A percentile compares a stretch with the other conserved stretches of the same genome.
These are phyloP conservation scores for Diplosphaera chodatii DNA, from an alignment of 139 green algal genomes.

Conservation along the genomic window DNA sequence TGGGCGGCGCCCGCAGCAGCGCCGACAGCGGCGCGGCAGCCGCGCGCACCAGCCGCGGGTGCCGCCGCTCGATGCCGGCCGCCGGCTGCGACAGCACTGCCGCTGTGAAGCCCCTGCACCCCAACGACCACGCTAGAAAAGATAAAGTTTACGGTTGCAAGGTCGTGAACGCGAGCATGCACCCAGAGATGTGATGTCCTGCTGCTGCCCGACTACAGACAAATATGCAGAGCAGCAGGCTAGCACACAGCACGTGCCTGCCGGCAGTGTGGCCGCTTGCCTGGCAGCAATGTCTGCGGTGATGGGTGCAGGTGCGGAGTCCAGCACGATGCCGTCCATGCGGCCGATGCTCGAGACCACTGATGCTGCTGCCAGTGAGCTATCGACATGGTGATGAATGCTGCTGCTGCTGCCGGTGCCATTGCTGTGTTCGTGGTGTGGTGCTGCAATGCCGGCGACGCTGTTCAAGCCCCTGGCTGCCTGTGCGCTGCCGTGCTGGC, in stretches of 20 bases:
- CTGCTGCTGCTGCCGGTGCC: neutral
- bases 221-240: neutral
- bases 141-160: neutral
- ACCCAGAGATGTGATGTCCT: neutral
- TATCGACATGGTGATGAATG: neutral
- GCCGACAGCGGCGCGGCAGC: neutral
- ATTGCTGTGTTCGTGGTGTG: neutral
- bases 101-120: slow-evolving; percentile 15
- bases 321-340: slow-evolving; percentile 31
- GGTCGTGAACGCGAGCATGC: neutral
- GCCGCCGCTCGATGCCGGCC: slow-evolving; percentile 6
- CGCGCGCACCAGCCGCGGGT: slow-evolving; percentile 12
- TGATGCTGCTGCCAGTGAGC: neutral
- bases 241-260: neutral
- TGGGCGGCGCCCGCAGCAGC: slow-evolving; percentile 9
- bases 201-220: neutral
- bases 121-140: neutral
- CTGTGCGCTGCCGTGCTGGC: neutral
- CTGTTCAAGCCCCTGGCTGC: too few species aligned
- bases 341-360: slow-evolving; percentile 1
- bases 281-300: slow-evolving; percentile 22
- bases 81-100: slow-evolving; percentile 24
- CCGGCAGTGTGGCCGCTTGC: neutral
- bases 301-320: slow-evolving; percentile 29
- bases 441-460: neutral